These are phyloP conservation scores for Trypanosoma congolense DNA, from an alignment of 208 protist genomes.

Conservation along the genomic window DNA sequence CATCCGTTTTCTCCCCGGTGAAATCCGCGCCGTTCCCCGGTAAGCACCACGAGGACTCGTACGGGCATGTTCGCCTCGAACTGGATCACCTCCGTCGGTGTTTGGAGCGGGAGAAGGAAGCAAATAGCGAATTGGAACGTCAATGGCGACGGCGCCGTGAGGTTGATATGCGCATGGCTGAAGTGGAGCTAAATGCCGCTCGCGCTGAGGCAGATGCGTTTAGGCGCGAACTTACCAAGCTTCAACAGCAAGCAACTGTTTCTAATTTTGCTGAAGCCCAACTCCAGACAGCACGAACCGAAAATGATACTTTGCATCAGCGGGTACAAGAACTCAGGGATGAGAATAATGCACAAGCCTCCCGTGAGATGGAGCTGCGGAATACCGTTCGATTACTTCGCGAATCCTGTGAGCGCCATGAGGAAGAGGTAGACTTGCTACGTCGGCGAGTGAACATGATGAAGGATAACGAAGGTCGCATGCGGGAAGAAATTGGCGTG, in stretches of 20 bases:
- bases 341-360: conserved; percentile 38
- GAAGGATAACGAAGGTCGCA: conserved; percentile 23
- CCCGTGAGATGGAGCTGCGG: conserved; percentile 38
- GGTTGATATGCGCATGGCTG: conserved; percentile 14
- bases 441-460: conserved; percentile 19
- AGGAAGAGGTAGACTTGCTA: conserved; percentile 26
- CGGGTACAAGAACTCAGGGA: conserved; percentile 47
- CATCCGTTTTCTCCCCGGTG: conserved; percentile 3
- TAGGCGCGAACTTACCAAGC: conserved; percentile 29
- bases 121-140: conserved; percentile 36
- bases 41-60: conserved; percentile 7
- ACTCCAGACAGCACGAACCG: conserved; percentile 37
- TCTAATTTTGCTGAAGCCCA: conserved; percentile 40
- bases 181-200: conserved; percentile 1
- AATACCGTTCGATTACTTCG: conserved; percentile 33
- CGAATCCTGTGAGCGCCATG: conserved; percentile 28
- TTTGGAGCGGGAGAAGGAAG: conserved; percentile 49
- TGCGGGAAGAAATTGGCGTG: conserved; percentile 41
- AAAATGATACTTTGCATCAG: conserved; percentile 53
- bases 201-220: conserved; percentile 12
- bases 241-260: conserved; percentile 43
- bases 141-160: conserved; percentile 41
- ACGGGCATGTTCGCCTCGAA: conserved; percentile 39
- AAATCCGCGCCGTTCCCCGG: background rate
- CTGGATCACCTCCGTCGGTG: conserved; percentile 50